Evolutionary conservation across 768 basidiomycete species (phyloP), one percentile per base, ranked within the genome.

Genomic region (Lactifluus volemus): DNA sequence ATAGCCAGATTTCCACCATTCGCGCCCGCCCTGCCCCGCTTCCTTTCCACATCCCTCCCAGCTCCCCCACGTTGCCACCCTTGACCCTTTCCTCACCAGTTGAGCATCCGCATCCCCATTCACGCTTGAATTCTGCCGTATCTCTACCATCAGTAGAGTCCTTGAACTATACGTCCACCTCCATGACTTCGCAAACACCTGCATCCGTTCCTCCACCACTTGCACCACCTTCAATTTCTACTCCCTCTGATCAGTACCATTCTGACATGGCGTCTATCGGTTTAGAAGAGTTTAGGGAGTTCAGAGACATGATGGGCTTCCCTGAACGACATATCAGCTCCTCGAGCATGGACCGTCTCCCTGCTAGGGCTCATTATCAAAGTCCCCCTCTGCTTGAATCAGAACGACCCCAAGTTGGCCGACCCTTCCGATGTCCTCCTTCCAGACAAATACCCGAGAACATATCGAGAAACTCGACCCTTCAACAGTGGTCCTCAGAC

Each of bases 1-100:
- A 66, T 52, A 66, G 65, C 45, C 63, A 66, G 53, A 66, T 66
- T 39, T 66, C 65, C 42, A 65, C 32, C 15, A 53, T 66, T 36
- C 65, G 65, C 53, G 14, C 61, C 32, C 54, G 58, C 47, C 65
- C 51, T 15, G 47, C 58, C 4, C 59, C 59, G 17, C 55, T 60
- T 47, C 63, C 65, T 53, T 34, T 39, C 51, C 59, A 59, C 19
- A 15, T 38, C 17, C 44, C 59, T 25, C 38, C 53, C 49, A 57
- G 47, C 38, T 53, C 63, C 5, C 56, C 63, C 19, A 55, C 52
- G n/a, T 55, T 66, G 15, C 65, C 65, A 29, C 65, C 63, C 34
- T 64, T 66, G 44, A 48, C 63, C 48, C 63, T 60, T 36, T 58
- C 65, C 1, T 61, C 65, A 19, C 48, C 63, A 38, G 25, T 53